Percentiles rank a stretch among this genome's conserved stretches.
These are phyloP conservation scores for Syzygium oleosum DNA, from an alignment of 345 rosid genomes.

Conservation along the genomic window DNA sequence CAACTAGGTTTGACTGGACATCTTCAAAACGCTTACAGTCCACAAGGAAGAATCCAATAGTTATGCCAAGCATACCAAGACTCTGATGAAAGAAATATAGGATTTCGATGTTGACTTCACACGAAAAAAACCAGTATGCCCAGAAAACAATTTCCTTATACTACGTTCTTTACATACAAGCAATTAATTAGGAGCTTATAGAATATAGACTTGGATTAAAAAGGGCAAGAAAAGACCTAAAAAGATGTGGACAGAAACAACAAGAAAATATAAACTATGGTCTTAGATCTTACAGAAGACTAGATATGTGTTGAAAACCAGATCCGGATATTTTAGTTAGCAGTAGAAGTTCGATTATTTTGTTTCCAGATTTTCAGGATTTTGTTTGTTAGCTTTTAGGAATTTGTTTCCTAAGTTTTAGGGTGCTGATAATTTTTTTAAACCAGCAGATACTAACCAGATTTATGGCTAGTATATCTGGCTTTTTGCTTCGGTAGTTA, in stretches of 20 bases:
- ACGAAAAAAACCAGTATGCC: background rate
- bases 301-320: no score
- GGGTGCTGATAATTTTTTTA: no score
- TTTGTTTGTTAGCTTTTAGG: no score
- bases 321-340: no score
- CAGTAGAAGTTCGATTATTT: no score
- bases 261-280: background rate
- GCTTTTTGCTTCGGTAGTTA: no score
- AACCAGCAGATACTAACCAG: no score
- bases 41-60: background rate
- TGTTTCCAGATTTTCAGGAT: no score
- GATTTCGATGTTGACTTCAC: background rate
- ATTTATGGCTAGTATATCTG: no score
- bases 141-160: background rate
- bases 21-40: background rate
- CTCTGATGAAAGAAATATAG: background rate
- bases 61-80: background rate
- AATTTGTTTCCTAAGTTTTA: no score
- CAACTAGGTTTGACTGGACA: background rate
- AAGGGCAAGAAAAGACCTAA: background rate
- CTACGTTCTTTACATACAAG: background rate
- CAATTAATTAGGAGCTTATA: background rate
- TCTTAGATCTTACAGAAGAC: background rate
- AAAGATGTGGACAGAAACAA: background rate
- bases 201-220: background rate